A percentile compares a stretch with the other conserved stretches of the same genome.
Evolutionary conservation across 1,284 basidiomycete species (phyloP).

Genomic region (Exobasidium cylindrosporum): DNA sequence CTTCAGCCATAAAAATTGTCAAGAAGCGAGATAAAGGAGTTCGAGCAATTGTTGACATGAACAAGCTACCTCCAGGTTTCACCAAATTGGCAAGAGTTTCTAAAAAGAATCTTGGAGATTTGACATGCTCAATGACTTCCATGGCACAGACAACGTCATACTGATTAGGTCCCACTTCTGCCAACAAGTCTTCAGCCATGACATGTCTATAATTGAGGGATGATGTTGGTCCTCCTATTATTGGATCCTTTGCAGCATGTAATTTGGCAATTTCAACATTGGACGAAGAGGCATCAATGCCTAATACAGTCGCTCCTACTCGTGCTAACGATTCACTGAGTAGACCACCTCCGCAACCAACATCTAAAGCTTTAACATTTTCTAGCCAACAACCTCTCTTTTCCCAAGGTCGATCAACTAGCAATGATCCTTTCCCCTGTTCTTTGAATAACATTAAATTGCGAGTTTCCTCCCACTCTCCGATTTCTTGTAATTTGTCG

Average conservation of each 20-base stretch:
- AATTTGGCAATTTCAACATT: slow-evolving; percentile 82
- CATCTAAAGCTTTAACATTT: slow-evolving; percentile 72
- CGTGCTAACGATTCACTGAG: slow-evolving; percentile 88
- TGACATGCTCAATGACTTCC: slow-evolving; percentile 98
- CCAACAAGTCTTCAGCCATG: slow-evolving; percentile 71
- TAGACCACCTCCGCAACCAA: slow-evolving; percentile 93
- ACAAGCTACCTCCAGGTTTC: slow-evolving; percentile 86
- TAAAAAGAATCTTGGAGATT: slow-evolving; percentile 77
- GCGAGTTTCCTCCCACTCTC: slow-evolving; percentile 42
- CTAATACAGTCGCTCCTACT: slow-evolving; percentile 78
- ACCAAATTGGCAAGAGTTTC: slow-evolving; percentile 40
- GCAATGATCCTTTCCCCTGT: slow-evolving; percentile 45
- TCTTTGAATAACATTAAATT: slow-evolving; percentile 34
- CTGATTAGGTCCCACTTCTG: slow-evolving; percentile 64
- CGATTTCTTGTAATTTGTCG: slow-evolving; percentile 63
- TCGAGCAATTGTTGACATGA: slow-evolving; percentile 93
- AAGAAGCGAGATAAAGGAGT: slow-evolving; percentile 85
- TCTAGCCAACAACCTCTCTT: slow-evolving; percentile 54
- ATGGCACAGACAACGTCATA: slow-evolving; percentile 95
- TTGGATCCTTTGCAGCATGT: slow-evolving; percentile 77
- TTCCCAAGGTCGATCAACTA: slow-evolving; percentile 35
- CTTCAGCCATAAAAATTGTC: slow-evolving; percentile 85
- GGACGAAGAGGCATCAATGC: slow-evolving; percentile 81
- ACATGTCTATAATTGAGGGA: slow-evolving; percentile 69
- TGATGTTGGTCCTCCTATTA: slow-evolving; percentile 15